phyloP scores from a whole-genome alignment of 108 stramenopile species.

The Schizochytrium sp. region DNA sequence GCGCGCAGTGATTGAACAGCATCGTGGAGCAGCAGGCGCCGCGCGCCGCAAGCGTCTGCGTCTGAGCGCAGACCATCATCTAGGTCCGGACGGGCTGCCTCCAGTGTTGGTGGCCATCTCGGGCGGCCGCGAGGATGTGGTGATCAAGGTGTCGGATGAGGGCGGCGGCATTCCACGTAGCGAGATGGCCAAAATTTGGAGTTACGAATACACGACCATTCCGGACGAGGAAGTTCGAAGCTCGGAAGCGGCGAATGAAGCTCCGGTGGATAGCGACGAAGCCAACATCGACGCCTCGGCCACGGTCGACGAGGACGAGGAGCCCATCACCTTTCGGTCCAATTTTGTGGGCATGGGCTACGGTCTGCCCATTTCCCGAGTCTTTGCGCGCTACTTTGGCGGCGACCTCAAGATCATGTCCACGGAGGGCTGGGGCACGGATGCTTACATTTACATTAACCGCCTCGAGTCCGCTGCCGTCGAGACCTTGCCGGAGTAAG shows the following conservation, averaged over 20 bases:
- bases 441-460: conserved; percentile 85
- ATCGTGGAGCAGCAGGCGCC: conserved; percentile 63
- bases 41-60: neutral
- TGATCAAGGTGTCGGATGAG: conserved; percentile 92
- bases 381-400: conserved; percentile 95
- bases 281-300: conserved; percentile 48
- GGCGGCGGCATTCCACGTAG: conserved; percentile 94
- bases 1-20: conserved; percentile 86
- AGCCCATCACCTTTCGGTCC: conserved; percentile 53
- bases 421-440: conserved; percentile 96
- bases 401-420: conserved; percentile 93
- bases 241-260: conserved; percentile 25
- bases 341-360: conserved; percentile 80
- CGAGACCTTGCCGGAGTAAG: neutral
- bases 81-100: conserved; percentile 43
- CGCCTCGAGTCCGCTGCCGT: neutral
- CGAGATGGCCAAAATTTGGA: conserved; percentile 77
- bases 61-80: neutral
- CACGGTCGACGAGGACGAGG: conserved; percentile 40
- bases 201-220: conserved; percentile 81
- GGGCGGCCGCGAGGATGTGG: conserved; percentile 87
- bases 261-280: neutral
- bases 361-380: conserved; percentile 85
- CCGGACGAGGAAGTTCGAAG: neutral
- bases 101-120: conserved; percentile 87